These are phyloP conservation scores for Diaporthe amygdali DNA, from an alignment of 2,329 filamentous ascomycete species.

Conservation along the genomic window DNA sequence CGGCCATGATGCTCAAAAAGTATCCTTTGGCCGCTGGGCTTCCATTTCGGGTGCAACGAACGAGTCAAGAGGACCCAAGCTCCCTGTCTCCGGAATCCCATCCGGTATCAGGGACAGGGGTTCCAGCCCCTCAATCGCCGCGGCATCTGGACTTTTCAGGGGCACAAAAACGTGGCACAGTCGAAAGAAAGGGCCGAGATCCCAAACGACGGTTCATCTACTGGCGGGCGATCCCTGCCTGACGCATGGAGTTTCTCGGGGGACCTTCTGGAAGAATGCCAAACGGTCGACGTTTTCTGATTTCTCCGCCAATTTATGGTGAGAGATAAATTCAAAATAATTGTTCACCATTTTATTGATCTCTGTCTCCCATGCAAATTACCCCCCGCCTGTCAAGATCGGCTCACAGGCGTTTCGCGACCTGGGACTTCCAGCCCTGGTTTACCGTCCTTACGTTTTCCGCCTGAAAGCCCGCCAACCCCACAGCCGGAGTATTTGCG, in stretches of 20 bases:
- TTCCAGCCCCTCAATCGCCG: background rate
- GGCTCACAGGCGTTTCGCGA: background rate
- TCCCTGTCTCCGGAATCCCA: conserved; percentile 21
- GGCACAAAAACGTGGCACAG: conserved; percentile 14
- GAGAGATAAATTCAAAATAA: conserved; percentile 18
- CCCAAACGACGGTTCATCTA: conserved; percentile 18
- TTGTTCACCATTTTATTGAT: conserved; percentile 12
- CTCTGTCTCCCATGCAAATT: background rate
- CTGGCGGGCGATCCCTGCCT: conserved; percentile 11
- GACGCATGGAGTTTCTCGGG: conserved; percentile 2
- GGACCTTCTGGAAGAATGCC: conserved; percentile 17
- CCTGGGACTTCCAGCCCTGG: background rate
- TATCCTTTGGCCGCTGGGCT: conserved; percentile 2
- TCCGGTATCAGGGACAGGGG: conserved; percentile 21
- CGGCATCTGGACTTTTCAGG: background rate
- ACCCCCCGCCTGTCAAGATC: too few species aligned
- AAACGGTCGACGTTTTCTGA: conserved; percentile 10
- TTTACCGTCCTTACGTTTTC: background rate
- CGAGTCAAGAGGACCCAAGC: conserved; percentile 19
- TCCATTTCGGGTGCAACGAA: conserved; percentile 8
- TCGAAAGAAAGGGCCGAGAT: conserved; percentile 14
- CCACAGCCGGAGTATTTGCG: background rate
- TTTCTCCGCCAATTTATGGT: background rate
- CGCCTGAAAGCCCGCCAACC: background rate
- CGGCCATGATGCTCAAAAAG: background rate